Percentiles rank a stretch among this genome's conserved stretches.
Evolutionary conservation across 179 eudicot genomes (phyloP).

Genomic region (Camellia oleifera): DNA sequence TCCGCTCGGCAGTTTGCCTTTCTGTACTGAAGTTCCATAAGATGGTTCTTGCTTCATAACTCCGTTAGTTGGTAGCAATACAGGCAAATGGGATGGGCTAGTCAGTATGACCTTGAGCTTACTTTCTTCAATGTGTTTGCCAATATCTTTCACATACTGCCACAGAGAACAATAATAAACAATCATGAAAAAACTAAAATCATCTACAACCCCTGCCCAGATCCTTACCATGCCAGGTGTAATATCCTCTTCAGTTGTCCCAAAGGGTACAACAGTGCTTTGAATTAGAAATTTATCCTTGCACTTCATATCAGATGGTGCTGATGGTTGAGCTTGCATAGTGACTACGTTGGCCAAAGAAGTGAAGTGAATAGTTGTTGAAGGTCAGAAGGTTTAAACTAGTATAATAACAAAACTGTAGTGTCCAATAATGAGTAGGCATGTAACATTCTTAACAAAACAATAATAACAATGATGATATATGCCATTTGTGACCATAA

Average conservation of each 20-base stretch:
- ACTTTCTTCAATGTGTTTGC: conserved; percentile 48
- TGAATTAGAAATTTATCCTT: conserved; percentile 85
- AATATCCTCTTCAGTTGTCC: conserved; percentile 60
- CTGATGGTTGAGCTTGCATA: conserved; percentile 63
- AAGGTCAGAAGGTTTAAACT: not conserved
- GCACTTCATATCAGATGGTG: conserved; percentile 69
- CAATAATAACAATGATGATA: not conserved
- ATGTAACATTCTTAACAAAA: not conserved
- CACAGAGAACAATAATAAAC: conserved; percentile 18
- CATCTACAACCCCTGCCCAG: conserved; percentile 7
- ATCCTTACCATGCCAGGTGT: conserved; percentile 56
- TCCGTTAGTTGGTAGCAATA: conserved; percentile 37
- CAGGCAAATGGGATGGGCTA: conserved; percentile 47
- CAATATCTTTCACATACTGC: conserved; percentile 62
- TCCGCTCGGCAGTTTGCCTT: conserved; percentile 30
- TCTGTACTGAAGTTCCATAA: conserved; percentile 24
- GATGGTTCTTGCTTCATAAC: conserved; percentile 32
- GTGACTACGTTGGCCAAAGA: conserved; percentile 42
- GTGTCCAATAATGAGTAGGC: not conserved
- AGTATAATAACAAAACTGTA: not conserved
- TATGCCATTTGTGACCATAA: not conserved
- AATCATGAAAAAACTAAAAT: not conserved
- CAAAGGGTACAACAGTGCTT: conserved; percentile 56
- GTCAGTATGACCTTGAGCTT: conserved; percentile 65
- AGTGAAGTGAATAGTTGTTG: not conserved